These are phyloP conservation scores for Plasmodium gonderi DNA, from an alignment of 169 alveolate species.

Conservation along the genomic window DNA sequence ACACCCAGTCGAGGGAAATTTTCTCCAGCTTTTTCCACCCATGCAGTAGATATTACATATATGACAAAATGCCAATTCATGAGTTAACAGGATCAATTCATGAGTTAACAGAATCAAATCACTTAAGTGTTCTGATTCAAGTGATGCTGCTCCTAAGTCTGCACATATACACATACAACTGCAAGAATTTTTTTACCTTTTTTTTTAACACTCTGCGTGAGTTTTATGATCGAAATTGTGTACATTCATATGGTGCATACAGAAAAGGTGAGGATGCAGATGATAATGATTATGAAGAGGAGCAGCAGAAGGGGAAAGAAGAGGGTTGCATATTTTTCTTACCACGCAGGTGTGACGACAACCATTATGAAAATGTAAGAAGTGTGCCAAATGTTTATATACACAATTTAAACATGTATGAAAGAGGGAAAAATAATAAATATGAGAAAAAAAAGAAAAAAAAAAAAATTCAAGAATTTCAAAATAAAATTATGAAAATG, in stretches of 20 bases:
- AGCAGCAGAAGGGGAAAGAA: background rate
- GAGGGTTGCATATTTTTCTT: background rate
- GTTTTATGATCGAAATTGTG: background rate
- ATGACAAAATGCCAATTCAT: background rate
- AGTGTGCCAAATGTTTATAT: background rate
- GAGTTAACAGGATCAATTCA: background rate
- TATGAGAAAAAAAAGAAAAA: slow-evolving; percentile 24
- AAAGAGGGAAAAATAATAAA: slow-evolving; percentile 39
- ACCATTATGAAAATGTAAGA: background rate
- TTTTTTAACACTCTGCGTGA: background rate
- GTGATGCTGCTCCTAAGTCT: background rate
- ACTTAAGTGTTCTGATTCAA: background rate
- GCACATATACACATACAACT: background rate
- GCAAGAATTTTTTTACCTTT: background rate
- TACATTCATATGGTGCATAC: background rate
- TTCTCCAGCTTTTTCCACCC: background rate
- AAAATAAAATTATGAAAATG: slow-evolving; percentile 1
- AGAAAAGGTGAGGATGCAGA: background rate
- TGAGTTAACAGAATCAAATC: background rate
- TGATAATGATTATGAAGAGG: background rate
- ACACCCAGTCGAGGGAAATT: slow-evolving; percentile 2
- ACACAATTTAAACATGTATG: slow-evolving; percentile 55
- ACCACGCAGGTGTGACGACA: background rate
- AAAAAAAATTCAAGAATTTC: slow-evolving; percentile 23
- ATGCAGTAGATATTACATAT: slow-evolving; percentile 18